Evolutionary conservation across 345 rosid species (phyloP), one percentile per base, ranked within the genome.

Genomic region (Psidium friedrichsthalianum): DNA sequence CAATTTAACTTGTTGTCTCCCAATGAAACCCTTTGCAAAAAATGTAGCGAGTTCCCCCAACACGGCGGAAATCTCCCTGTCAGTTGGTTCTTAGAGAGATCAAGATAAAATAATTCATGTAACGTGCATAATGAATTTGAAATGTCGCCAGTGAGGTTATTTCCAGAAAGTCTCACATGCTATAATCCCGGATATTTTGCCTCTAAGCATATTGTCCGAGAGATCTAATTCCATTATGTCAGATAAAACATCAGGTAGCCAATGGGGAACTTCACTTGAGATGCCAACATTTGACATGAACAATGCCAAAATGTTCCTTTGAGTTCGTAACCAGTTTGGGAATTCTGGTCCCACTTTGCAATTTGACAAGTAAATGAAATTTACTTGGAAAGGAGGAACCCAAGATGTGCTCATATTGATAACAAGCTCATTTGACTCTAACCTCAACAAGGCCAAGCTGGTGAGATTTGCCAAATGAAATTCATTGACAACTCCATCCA

Each of bases 381-480:
- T 21, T 15, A 64, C 16, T 3, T 64, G 76, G 44, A 64, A 64
- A 29, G 22, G 11, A 29, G 74, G 74, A 61, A 27, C 11, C 74
- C 74, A 61, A 61, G 40, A 29, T 27, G 21, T 0, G 29, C 22
- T 61, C 6, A 61, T 15, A 29, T 61, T 0, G 3, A 61, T 7
- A 0, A 3, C 11, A 29, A 82, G 36, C 22, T 82, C 1, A 13
- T 51, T 82, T 0, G 53, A 51, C 8, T 15, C 0, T n/a, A 51
- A 13, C 3, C 14, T 9, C 11, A 82, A 25, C 18, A 1, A 0
- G 5, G 1, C 40, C 83, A 86, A 85, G 25, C 83, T 88, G 0
- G 86, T 52, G 61, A 90, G 84, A 74, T 88, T 89, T 8, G 84
- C 83, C 20, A 89, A 88, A 29, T 86, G 90, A 25, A 5, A 56